A percentile compares a stretch with the other conserved stretches of the same genome.
Evolutionary conservation across 2,329 filamentous ascomycete species (phyloP).

Genomic region (Graphilbum sp.): DNA sequence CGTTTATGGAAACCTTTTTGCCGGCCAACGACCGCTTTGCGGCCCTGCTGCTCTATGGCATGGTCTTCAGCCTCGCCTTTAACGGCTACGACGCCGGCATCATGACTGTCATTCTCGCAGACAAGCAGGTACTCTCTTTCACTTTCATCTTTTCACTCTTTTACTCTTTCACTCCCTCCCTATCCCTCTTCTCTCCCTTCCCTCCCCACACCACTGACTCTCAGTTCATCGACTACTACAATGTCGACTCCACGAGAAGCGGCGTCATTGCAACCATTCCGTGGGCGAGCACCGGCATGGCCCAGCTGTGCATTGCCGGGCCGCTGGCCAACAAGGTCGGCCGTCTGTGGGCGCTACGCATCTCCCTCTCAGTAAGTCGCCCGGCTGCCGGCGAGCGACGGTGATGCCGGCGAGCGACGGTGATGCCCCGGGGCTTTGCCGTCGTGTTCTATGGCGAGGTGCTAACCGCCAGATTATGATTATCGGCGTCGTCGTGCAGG

Average conservation of each 20-base stretch:
- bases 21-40: constrained; percentile 2
- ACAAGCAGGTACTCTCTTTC: background rate
- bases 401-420: too few relatives aligned
- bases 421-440: too few relatives aligned
- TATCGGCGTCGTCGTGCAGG: constrained; percentile 1
- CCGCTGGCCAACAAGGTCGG: constrained; percentile 1
- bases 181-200: too few relatives aligned
- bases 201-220: too few relatives aligned
- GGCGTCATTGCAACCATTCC: constrained; percentile 3
- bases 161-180: too few relatives aligned
- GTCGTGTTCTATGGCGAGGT: too few relatives aligned
- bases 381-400: too few relatives aligned
- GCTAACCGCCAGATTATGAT: background rate
- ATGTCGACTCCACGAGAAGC: background rate
- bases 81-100: constrained; percentile 3
- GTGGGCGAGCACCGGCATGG: constrained; percentile 2
- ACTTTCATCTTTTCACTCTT: too few relatives aligned
- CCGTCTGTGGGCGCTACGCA: constrained; percentile 1
- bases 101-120: constrained; percentile 3
- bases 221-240: constrained; percentile 1
- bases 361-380: background rate
- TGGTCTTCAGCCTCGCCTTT: constrained; percentile 2
- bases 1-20: background rate
- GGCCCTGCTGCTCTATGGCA: constrained; percentile 1
- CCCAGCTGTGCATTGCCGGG: constrained; percentile 2